Conservation (phyloP, 768 basidiomycete species). For the Boletus eberwhitei region DNA sequence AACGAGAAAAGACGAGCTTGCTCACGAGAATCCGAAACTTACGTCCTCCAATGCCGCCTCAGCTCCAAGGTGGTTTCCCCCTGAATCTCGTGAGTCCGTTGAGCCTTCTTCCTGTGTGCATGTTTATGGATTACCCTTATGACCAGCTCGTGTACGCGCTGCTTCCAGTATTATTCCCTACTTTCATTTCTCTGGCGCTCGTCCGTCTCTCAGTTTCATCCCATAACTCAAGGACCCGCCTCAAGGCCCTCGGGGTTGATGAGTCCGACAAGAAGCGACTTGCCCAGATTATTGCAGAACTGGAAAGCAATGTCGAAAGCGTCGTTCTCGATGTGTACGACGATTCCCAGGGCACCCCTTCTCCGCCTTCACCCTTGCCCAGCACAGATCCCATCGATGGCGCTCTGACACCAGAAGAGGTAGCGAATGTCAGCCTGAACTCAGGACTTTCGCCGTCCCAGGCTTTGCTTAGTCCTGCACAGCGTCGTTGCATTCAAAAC, state of each 20-base stretch:
- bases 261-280: constrained; percentile 48
- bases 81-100: constrained; percentile 58
- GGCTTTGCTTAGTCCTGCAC: constrained; percentile 52
- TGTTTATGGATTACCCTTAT: neutral
- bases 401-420: neutral
- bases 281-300: constrained; percentile 48
- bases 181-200: constrained; percentile 51
- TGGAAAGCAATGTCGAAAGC: constrained; percentile 62
- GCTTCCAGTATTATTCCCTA: constrained; percentile 65
- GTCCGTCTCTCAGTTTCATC: constrained; percentile 57
- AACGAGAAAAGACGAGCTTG: constrained; percentile 41
- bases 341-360: constrained; percentile 30
- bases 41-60: constrained; percentile 53
- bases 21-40: constrained; percentile 39
- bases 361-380: constrained; percentile 8
- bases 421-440: neutral
- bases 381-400: neutral
- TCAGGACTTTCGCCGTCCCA: constrained; percentile 27
- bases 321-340: constrained; percentile 61
- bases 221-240: constrained; percentile 58
- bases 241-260: constrained; percentile 61
- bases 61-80: constrained; percentile 59
- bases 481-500: constrained; percentile 52
- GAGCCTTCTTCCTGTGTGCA: neutral
- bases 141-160: constrained; percentile 50